A percentile compares a stretch with the other conserved stretches of the same genome.
Conservation (phyloP, 129 eudicot genomes). For the Heracleum sosnowskyi region DNA sequence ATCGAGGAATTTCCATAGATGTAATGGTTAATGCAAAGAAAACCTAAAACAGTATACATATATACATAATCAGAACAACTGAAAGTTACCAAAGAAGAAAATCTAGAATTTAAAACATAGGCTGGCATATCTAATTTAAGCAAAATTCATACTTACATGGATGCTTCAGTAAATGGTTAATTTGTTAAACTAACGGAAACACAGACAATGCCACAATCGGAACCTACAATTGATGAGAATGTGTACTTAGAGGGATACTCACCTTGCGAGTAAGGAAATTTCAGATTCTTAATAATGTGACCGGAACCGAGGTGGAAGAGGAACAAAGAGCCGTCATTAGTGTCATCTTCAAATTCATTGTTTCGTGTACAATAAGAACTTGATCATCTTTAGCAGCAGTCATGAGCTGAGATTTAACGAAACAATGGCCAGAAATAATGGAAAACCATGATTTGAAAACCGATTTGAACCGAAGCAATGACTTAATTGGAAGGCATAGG, state of each 20-base stretch:
- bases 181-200: not conserved
- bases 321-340: not conserved
- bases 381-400: not conserved
- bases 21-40: too few relatives aligned
- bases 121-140: too few relatives aligned
- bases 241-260: not conserved
- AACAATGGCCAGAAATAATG: not conserved
- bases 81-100: too few relatives aligned
- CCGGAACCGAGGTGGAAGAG: not conserved
- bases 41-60: too few relatives aligned
- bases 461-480: not conserved
- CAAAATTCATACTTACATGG: too few relatives aligned
- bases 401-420: not conserved
- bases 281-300: not conserved
- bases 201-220: not conserved
- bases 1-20: too few relatives aligned
- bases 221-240: not conserved
- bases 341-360: too few relatives aligned
- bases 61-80: too few relatives aligned
- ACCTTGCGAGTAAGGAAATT: not conserved
- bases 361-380: too few relatives aligned
- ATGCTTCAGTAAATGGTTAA: too few relatives aligned
- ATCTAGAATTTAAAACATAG: too few relatives aligned
- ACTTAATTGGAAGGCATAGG: not conserved
- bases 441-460: not conserved